phyloP scores from a whole-genome alignment of 1,284 basidiomycete genomes.

The Puccinia polysora region DNA sequence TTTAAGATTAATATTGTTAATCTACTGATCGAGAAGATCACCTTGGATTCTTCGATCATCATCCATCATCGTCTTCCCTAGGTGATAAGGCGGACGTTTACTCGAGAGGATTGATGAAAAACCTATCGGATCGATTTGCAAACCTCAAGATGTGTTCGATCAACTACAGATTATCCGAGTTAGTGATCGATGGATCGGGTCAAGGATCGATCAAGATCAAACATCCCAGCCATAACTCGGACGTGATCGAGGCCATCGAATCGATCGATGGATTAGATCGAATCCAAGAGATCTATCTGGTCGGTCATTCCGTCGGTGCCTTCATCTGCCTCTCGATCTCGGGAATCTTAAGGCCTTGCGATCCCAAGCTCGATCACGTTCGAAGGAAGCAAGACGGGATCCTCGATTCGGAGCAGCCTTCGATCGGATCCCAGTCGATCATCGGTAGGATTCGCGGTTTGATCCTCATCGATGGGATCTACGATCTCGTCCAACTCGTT shows the following conservation, averaged over 20 bases:
- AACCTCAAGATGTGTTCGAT: constrained; percentile 24
- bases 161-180: constrained; percentile 38
- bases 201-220: neutral
- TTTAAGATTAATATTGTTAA: too few species aligned
- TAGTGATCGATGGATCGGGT: neutral
- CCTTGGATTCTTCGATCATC: too few species aligned
- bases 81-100: constrained; percentile 35
- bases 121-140: constrained; percentile 10
- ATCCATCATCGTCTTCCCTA: neutral
- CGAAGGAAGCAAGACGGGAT: neutral
- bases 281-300: constrained; percentile 14
- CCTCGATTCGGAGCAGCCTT: neutral
- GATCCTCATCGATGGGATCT: constrained; percentile 38
- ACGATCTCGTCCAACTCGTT: constrained; percentile 14
- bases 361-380: neutral
- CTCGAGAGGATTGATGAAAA: constrained; percentile 15
- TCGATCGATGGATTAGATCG: neutral
- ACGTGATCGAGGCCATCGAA: constrained; percentile 18
- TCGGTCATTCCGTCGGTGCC: constrained; percentile 42
- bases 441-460: constrained; percentile 13
- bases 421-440: neutral
- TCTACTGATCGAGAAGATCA: too few species aligned
- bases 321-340: constrained; percentile 31
- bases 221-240: constrained; percentile 31
- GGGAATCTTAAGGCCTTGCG: constrained; percentile 20